A percentile compares a stretch with the other conserved stretches of the same genome.
Evolutionary conservation across 176 grass and related monocot species (phyloP).

Genomic region (Cenchrus fungigraminus): DNA sequence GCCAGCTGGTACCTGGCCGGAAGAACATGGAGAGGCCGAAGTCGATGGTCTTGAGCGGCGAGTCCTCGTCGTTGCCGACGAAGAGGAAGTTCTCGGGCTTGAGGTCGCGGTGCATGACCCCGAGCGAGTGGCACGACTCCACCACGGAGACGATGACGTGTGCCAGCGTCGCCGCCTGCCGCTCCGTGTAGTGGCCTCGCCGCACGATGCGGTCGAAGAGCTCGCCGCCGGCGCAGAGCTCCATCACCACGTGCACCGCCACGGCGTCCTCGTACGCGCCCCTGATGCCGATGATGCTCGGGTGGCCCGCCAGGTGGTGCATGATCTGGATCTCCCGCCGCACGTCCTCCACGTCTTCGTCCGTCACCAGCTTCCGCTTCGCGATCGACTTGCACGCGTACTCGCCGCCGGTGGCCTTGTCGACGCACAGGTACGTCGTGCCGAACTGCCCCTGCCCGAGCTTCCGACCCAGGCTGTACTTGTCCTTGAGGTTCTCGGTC

Average conservation of each 20-base stretch:
- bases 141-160: conserved; percentile 53
- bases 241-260: conserved; percentile 63
- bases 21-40: conserved; percentile 69
- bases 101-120: conserved; percentile 58
- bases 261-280: conserved; percentile 56
- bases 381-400: conserved; percentile 79
- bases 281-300: conserved; percentile 46
- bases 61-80: conserved; percentile 45
- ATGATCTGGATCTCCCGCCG: conserved; percentile 69
- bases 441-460: conserved; percentile 64
- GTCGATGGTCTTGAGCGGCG: conserved; percentile 63
- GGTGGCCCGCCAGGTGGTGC: conserved; percentile 65
- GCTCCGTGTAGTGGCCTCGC: conserved; percentile 50
- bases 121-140: conserved; percentile 58
- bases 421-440: conserved; percentile 61
- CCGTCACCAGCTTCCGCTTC: conserved; percentile 68
- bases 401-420: conserved; percentile 50
- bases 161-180: conserved; percentile 52
- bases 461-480: conserved; percentile 54
- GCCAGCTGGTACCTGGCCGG: conserved; percentile 31
- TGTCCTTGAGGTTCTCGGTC: conserved; percentile 58
- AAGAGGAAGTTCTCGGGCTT: conserved; percentile 62
- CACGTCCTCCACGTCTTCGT: conserved; percentile 74
- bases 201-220: conserved; percentile 62
- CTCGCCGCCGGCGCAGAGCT: conserved; percentile 60